Percentiles rank a stretch among this genome's conserved stretches.
Evolutionary conservation across 2,329 filamentous ascomycete species (phyloP).

Genomic region (Paraconiothyrium brasiliense): DNA sequence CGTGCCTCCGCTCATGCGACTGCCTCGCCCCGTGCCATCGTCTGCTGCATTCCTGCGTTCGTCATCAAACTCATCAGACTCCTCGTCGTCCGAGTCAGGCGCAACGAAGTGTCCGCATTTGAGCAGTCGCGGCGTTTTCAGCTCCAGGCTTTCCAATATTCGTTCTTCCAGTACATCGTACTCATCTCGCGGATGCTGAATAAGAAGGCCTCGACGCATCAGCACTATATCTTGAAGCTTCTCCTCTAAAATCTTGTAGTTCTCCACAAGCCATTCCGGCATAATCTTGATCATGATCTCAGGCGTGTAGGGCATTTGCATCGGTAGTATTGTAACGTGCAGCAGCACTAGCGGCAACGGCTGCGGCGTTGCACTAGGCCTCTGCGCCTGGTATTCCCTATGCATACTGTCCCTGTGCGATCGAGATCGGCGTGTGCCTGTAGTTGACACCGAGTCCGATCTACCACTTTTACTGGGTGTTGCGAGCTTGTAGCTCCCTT

Average conservation of each 20-base stretch:
- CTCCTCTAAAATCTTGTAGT: conserved; percentile 74
- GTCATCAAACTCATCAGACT: conserved; percentile 27
- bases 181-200: conserved; percentile 81
- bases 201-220: conserved; percentile 75
- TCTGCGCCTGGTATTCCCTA: conserved; percentile 53
- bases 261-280: conserved; percentile 62
- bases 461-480: conserved; percentile 44
- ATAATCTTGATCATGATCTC: conserved; percentile 60
- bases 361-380: conserved; percentile 38
- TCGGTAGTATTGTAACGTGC: conserved; percentile 78
- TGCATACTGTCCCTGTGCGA: conserved; percentile 38
- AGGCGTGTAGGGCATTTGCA: conserved; percentile 69
- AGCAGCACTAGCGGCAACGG: conserved; percentile 77
- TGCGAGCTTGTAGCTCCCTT: conserved; percentile 43
- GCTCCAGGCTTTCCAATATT: conserved; percentile 76
- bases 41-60: conserved; percentile 45
- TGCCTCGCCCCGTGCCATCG: conserved; percentile 44
- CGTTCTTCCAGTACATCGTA: conserved; percentile 83
- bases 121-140: conserved; percentile 74
- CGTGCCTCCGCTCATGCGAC: conserved; percentile 47
- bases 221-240: conserved; percentile 75
- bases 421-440: conserved; percentile 40
- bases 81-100: conserved; percentile 52
- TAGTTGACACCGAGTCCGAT: conserved; percentile 37
- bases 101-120: conserved; percentile 79